phyloP scores from a whole-genome alignment of 1,139 yeast genomes.

The Ashbya aceris region DNA sequence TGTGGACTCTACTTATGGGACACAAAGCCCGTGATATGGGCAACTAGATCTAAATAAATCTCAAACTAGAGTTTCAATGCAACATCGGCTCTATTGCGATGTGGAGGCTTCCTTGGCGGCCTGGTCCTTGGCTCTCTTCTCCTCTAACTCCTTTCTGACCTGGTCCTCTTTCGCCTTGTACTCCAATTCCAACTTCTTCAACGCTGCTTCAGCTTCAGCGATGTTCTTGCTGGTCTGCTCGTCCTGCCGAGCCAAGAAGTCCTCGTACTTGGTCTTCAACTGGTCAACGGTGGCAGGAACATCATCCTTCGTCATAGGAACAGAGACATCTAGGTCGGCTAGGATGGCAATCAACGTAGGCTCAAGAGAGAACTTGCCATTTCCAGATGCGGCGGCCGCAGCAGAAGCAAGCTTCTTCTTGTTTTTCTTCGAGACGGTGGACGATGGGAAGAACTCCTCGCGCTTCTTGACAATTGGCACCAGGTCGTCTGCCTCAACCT shows the following conservation, averaged over 20 bases:
- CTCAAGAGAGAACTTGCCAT: slow-evolving; percentile 59
- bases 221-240: slow-evolving; percentile 71
- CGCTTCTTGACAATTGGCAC: slow-evolving; percentile 60
- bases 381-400: slow-evolving; percentile 8
- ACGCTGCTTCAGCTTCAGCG: slow-evolving; percentile 65
- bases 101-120: slow-evolving; percentile 12
- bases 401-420: slow-evolving; percentile 40
- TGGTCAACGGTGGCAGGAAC: slow-evolving; percentile 56
- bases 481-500: slow-evolving; percentile 52
- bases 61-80: background rate
- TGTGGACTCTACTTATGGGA: no score
- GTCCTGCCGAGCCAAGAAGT: slow-evolving; percentile 66
- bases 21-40: no score
- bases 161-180: slow-evolving; percentile 32
- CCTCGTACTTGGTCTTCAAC: slow-evolving; percentile 65
- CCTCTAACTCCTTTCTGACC: slow-evolving; percentile 32
- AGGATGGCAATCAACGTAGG: slow-evolving; percentile 73
- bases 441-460: slow-evolving; percentile 36
- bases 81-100: background rate
- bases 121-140: slow-evolving; percentile 25
- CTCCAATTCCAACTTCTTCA: slow-evolving; percentile 46
- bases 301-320: slow-evolving; percentile 74
- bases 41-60: no score
- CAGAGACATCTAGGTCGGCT: slow-evolving; percentile 64
- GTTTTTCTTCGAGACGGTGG: slow-evolving; percentile 42